Evolutionary conservation across 108 stramenopile species (phyloP).

Genomic region (Nannochloropsis gaditana): DNA sequence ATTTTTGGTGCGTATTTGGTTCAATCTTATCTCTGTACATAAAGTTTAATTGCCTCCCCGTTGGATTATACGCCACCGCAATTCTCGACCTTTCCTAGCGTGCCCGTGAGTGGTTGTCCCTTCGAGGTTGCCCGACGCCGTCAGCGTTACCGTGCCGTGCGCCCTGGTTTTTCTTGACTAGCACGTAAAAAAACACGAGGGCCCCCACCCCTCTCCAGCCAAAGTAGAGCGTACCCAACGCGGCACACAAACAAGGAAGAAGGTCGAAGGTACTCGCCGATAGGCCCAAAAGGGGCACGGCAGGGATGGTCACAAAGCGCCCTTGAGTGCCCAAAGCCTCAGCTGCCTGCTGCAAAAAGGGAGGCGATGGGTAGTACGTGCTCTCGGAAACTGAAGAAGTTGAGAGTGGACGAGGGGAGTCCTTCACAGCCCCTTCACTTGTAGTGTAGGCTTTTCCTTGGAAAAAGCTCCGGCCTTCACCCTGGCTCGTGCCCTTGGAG

Average conservation of each 20-base stretch:
- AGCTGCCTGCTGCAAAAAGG: conserved; percentile 19
- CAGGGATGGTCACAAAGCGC: background rate
- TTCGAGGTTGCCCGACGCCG: too few relatives aligned
- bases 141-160: too few relatives aligned
- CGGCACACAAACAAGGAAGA: background rate
- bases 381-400: background rate
- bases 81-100: too few relatives aligned
- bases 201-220: background rate
- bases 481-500: background rate
- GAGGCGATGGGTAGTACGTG: conserved; percentile 8
- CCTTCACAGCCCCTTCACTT: background rate
- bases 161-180: background rate
- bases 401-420: background rate
- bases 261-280: background rate
- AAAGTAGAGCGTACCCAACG: background rate
- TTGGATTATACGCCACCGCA: too few relatives aligned
- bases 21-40: too few relatives aligned
- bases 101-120: too few relatives aligned
- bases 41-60: too few relatives aligned
- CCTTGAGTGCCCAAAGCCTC: conserved; percentile 3
- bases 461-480: background rate
- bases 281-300: background rate
- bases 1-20: too few relatives aligned
- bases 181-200: background rate
- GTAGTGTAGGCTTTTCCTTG: conserved; percentile 11